phyloP scores from a whole-genome alignment of 108 stramenopile genomes.

The Schizochytrium sp. region DNA sequence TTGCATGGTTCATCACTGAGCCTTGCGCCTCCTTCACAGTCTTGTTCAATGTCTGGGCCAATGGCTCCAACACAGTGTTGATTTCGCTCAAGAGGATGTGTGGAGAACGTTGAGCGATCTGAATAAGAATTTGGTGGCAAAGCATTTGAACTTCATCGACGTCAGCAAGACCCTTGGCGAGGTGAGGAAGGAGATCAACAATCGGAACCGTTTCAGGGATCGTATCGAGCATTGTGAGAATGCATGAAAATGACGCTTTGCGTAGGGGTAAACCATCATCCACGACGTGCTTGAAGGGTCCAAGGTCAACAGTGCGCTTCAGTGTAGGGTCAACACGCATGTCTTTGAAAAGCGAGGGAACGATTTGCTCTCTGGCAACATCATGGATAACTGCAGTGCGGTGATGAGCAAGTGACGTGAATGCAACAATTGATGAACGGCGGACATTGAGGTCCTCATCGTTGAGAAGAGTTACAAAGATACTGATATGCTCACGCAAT shows the following conservation, averaged over 20 bases:
- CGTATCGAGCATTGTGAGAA: constrained; percentile 89
- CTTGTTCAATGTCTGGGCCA: constrained; percentile 70
- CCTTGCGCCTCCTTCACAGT: constrained; percentile 69
- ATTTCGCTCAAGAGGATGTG: constrained; percentile 67
- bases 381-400: constrained; percentile 84
- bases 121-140: constrained; percentile 71
- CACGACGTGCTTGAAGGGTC: constrained; percentile 97
- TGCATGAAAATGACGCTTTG: constrained; percentile 89
- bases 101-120: constrained; percentile 63
- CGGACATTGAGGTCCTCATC: constrained; percentile 88
- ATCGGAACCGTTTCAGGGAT: constrained; percentile 69
- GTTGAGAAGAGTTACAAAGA: constrained; percentile 81
- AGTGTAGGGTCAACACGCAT: constrained; percentile 55
- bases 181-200: constrained; percentile 68
- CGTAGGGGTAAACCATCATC: constrained; percentile 95
- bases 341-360: constrained; percentile 26
- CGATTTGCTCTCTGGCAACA: constrained; percentile 12
- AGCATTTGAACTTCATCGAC: constrained; percentile 71
- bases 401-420: constrained; percentile 92
- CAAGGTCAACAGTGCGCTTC: constrained; percentile 92
- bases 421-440: constrained; percentile 87
- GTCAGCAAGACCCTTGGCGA: constrained; percentile 70
- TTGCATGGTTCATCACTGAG: constrained; percentile 70
- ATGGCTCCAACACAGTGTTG: constrained; percentile 65
- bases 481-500: constrained; percentile 81